Evolutionary conservation across 2,329 filamentous ascomycete genomes (phyloP).

Genomic region (Paracoccidioides lutzii): DNA sequence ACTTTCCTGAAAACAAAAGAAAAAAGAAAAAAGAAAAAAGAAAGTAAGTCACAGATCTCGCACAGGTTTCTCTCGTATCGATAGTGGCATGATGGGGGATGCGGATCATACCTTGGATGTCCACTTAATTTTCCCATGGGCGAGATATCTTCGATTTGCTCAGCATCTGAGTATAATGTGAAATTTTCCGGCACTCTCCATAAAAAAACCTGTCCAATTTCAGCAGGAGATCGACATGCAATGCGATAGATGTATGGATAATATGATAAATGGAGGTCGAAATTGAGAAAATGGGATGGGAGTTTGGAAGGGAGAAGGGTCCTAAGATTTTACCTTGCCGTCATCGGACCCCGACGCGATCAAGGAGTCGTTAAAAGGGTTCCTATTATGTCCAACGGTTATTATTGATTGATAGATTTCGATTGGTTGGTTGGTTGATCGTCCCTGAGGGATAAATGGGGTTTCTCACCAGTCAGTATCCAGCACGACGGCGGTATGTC

Average conservation of each 20-base stretch:
- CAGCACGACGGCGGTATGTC: constrained; percentile 87
- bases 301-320: neutral
- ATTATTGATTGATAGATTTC: constrained; percentile 6
- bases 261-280: neutral
- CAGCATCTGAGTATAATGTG: constrained; percentile 68
- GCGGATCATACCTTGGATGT: constrained; percentile 58
- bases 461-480: constrained; percentile 84
- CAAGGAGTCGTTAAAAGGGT: constrained; percentile 87
- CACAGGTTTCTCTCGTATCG: too few relatives aligned
- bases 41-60: neutral
- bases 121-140: constrained; percentile 73
- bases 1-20: constrained; percentile 56
- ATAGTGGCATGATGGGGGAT: neutral
- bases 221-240: constrained; percentile 4
- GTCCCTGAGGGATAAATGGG: neutral
- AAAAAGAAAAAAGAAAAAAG: neutral
- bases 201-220: constrained; percentile 54
- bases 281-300: neutral
- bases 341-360: constrained; percentile 93
- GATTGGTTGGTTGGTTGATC: too few relatives aligned
- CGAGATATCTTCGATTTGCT: constrained; percentile 68
- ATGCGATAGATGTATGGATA: neutral
- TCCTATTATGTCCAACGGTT: constrained; percentile 43
- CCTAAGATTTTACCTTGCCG: constrained; percentile 51
- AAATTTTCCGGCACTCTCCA: constrained; percentile 91